Evolutionary conservation across 2,329 filamentous ascomycete species (phyloP), one percentile per base, ranked within the genome.

Genomic region (Huntiella moniliformis): DNA sequence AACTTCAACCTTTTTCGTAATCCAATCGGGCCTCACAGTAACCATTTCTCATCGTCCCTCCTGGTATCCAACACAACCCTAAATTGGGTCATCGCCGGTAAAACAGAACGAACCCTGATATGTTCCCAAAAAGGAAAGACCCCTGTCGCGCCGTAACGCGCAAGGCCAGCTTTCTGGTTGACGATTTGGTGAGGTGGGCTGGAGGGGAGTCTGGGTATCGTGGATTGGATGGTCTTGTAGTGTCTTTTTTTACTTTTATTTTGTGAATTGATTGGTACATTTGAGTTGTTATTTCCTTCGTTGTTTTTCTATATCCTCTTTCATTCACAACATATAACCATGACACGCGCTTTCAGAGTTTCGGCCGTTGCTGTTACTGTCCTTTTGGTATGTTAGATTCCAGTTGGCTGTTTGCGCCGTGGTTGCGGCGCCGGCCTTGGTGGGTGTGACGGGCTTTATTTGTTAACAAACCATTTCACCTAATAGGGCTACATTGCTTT

Each of bases 331-430:
- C 22, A 28, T n/a, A 10, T 55, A 65, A 78, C 53, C 53, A 96
- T 96, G 91, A 94, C 91, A 54, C 85, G 87, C 64, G 91, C 91
- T 16, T 79, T 84, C 62, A 87, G 96, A 64, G 88, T 84, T 53
- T 79, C 95, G 60, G 45, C 86, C 51, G 71, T 94, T 57, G 79
- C 77, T 57, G 77, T 95, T 57, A 73, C 95, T 55, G 73, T 91
- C 63, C 84, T 83, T 56, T 93, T 87, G 34, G 87, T 95, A 79
- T 56, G 75, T 47, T 38, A 38, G 42, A 32, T 31, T 32, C 15
- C 39, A 31, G 5, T 11, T 32, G 35, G 31, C 12, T 10, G 22
- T 28, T 28, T 28, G 22, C 22, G 22, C 22, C 22, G 22, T 28
- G 22, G 22, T 28, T 28, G 22, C 22, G 22, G 22, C 22, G 22